These are phyloP conservation scores for Chlamydomonas asymmetrica DNA, from an alignment of 139 green algal genomes.

Conservation along the genomic window DNA sequence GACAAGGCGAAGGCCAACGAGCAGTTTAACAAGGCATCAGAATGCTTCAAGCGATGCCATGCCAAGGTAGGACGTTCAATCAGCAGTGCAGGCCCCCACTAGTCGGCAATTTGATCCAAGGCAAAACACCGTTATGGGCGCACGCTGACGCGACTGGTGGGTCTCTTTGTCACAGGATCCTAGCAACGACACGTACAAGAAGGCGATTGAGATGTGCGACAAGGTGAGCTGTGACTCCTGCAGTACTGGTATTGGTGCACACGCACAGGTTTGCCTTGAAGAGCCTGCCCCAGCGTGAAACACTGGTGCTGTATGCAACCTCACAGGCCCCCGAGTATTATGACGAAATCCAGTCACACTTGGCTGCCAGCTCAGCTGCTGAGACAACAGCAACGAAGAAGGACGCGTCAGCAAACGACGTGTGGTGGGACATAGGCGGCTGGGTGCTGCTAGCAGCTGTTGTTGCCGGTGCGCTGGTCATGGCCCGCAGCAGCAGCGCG, in stretches of 20 bases:
- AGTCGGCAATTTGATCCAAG: not conserved
- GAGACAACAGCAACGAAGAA: not conserved
- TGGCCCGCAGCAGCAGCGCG: conserved; percentile 22
- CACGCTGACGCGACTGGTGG: no score
- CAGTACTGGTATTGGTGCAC: no score
- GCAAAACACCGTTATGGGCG: not conserved
- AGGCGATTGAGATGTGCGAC: conserved; percentile 91
- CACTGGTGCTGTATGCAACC: no score
- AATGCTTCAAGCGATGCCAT: conserved; percentile 76
- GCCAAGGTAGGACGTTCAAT: conserved; percentile 41
- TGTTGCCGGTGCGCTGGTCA: conserved; percentile 47
- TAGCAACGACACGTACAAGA: conserved; percentile 90
- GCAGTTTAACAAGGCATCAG: conserved; percentile 82
- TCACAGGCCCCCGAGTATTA: conserved; percentile 80
- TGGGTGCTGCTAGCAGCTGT: conserved; percentile 68
- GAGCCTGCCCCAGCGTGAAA: no score
- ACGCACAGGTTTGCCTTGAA: no score
- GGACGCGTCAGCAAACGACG: conserved; percentile 46
- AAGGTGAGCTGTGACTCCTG: conserved; percentile 63
- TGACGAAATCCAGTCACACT: conserved; percentile 86
- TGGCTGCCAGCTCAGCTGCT: conserved; percentile 14
- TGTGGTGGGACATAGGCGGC: conserved; percentile 86
- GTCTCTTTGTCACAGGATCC: no score
- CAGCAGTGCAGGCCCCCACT: not conserved
- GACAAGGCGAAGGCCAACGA: conserved; percentile 62